Evolutionary conservation across 495 filamentous ascomycete species (phyloP), one percentile per base, ranked within the genome.

Genomic region (Xylaria castorea): DNA sequence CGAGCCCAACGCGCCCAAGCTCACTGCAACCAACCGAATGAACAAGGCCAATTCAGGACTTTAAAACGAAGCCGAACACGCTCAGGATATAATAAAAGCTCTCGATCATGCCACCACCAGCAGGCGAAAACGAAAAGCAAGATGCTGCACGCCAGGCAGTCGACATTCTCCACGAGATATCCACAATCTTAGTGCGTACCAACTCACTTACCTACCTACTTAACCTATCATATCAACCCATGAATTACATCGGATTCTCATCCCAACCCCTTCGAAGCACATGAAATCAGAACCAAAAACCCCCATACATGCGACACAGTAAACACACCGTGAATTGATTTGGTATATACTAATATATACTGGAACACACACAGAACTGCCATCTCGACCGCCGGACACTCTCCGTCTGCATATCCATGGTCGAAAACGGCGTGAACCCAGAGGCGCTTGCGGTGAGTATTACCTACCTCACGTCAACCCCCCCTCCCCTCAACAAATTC

Each of bases 401-500:
- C 16, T 97, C 95, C 11, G 91, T 97, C 68, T 99, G 96, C 78
- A 95, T 98, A 68, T 97, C 94, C 55, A 88, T 99, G 77, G 83
- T 99, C 73, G 96, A 99, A 82, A 98, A 98, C 81, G 97, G 97
- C 7, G 93, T 98, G 12, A 97, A 97, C 81, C 96, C 96, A 7
- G 96, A 98, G 79, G 97, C 95, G 11, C 84, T 99, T 18, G 95
- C 95, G 42, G 96, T 98, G 87, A 71, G 92, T 85, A 48, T 22
- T 42, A 38, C 38, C 20, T 7, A 25, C 36, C 60, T 42, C 36
- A n/a, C 30, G 1, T 60, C 30, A 34, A 30, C 16, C 57, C 53
- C 53, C 5, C 66, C 66, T 48, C 34, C 11, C 25, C 18, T 38
- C 20, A 61, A 18, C n/a, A 25, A 50, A 53, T 6, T 9, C 16